Percentiles rank a stretch among this genome's conserved stretches.
These are phyloP conservation scores for Vigna mungo DNA, from an alignment of 306 rosid species.

Conservation along the genomic window DNA sequence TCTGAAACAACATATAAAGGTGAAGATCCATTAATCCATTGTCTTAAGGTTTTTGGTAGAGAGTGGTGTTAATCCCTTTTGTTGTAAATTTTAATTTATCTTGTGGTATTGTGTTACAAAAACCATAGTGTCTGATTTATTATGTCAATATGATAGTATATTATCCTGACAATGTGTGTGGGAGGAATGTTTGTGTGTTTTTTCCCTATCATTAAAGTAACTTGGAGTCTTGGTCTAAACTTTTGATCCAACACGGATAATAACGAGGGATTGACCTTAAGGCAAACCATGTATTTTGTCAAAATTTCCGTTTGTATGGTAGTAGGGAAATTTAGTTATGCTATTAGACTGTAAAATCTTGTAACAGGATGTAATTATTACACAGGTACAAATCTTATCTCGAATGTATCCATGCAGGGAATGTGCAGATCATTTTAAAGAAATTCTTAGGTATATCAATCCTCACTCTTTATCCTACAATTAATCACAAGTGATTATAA, in stretches of 20 bases:
- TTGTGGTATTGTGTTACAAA: conserved; percentile 1
- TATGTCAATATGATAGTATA: conserved; percentile 2
- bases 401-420: conserved; percentile 91
- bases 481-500: conserved; percentile 7
- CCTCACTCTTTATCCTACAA: conserved; percentile 7
- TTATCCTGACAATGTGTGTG: conserved; percentile 12
- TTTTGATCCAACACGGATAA: conserved; percentile 4
- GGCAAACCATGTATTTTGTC: not conserved
- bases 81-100: conserved; percentile 27
- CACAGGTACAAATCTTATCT: conserved; percentile 80
- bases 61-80: not conserved
- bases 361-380: conserved; percentile 40
- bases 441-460: conserved; percentile 69
- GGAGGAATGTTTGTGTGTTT: conserved; percentile 8
- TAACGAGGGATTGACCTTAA: conserved; percentile 1
- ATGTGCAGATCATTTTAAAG: conserved; percentile 93
- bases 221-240: conserved; percentile 9
- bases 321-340: conserved; percentile 29
- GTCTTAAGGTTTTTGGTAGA: too few relatives aligned
- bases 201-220: conserved; percentile 11
- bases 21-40: too few relatives aligned
- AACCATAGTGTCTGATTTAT: conserved; percentile 19
- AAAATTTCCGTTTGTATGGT: conserved; percentile 5
- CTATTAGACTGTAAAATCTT: conserved; percentile 3
- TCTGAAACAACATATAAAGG: too few relatives aligned